Evolutionary conservation across 371 early-diverging fungal genomes (phyloP), one percentile per base, ranked within the genome.

Genomic region (Rhizopus delemar): DNA sequence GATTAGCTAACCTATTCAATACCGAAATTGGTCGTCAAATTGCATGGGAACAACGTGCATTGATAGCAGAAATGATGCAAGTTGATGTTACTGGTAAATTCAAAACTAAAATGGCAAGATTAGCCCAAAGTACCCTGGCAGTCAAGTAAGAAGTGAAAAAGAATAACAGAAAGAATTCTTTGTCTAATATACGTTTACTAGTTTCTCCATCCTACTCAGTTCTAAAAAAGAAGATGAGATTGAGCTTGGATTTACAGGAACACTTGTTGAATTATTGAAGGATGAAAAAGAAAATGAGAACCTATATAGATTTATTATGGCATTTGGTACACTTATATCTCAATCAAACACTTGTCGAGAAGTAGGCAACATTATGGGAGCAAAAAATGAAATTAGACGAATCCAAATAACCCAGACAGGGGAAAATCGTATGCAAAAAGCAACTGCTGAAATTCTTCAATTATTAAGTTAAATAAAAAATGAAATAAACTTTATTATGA

Each of bases 1-100:
- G 77, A 6, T 45, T 89, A 31, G 74, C 81, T 32, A 92, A 93
- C 51, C 50, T 82, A 11, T 89, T 89, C 51, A 74, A 75, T 9
- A 68, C 66, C 4, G 59, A 61, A 0, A 65, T 58, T 16, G 88
- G 88, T 8, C 62, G 62, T 28, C 65, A 69, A 3, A 33, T 73
- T 5, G 59, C 82, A 7, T 84, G 79, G 77, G 52, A 75, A 49
- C 63, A 68, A 34, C 53, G 61, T 8, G 35, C 38, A 0, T 49
- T 46, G n/a, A 16, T 73, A 3, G 32, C 63, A 8, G 61, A 73
- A 36, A 43, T 66, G 13, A 32, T 75, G 56, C 67, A 74, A 38
- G 63, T 63, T 2, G 71, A 75, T 41, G 43, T 71, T 8, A 65
- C 69, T 9, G 61, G 65, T 49, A 62, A 55, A 28, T 68, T 60